Base-by-base conservation (phyloP, 192 early-diverging fungal genomes). In the Coemansia sp. region DNA sequence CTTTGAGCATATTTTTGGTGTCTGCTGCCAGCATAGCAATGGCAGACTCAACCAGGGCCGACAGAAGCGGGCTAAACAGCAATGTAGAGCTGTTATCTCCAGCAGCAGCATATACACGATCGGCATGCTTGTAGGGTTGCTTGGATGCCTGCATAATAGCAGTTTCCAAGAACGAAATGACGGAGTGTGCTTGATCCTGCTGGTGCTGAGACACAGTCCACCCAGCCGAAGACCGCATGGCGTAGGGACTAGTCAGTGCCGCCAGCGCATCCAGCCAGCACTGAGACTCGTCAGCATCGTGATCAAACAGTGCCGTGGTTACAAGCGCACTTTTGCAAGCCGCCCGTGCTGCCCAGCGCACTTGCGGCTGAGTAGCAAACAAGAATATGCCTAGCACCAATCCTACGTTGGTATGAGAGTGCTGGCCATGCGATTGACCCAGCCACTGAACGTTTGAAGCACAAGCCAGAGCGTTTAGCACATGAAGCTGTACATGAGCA, bases 251-350 rank as follows among this genome's bases (percentile, higher is more conserved):
- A 5, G 40, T 49, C 55, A 70, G 20, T 38, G 52, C 47, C 11
- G 73, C 66, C 45, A 77, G 63, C 11, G 74, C 59, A n/a, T 66
- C 67, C 7, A 77, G 63, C 74, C 74, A 77, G 47, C 62, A 64
- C 17, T 34, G 34, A 14, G 68, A 59, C 56, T 77, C 74, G 2
- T 15, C 42, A 21, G 53, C n/a, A 17, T 75, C 71, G 20, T 77
- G 67, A 21, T 69, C 60, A 53, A 77, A 77, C 51, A 77, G 49
- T 10, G 63, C 68, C 1, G 68, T 60, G 2, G 74, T 42, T 1
- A 34, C 55, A 47, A 77, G 42, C 38, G 63, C 67, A 6, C 37
- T 18, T 10, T 66, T 26, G 8, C 56, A 38, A 3, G 61, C 64
- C 0, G 18, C 10, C 15, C 59, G 74, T 12, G 74, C 74, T 7